Base-by-base conservation (phyloP, 2,329 filamentous ascomycete genomes). In the Cadophora sp. region DNA sequence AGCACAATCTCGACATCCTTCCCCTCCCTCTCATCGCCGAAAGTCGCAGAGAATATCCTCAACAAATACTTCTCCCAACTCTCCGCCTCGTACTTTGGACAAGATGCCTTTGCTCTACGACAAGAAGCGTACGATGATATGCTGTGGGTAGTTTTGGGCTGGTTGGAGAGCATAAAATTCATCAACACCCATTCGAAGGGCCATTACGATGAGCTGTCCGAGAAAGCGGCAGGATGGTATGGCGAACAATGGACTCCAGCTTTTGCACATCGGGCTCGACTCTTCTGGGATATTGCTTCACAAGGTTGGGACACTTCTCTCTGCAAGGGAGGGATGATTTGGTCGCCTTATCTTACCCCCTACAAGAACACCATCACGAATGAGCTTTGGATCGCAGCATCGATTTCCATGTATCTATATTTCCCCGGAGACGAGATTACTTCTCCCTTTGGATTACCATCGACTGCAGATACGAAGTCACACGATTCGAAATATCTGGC, bases 321-420 rank as follows among this genome's bases (percentile, higher is more conserved):
- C 5, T 98, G 95, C 74, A 86, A 86, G 4, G 95, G 95, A 24
- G 95, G 95, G 53, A 96, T 98, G 91, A 86, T 89, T 16, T 98
- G 95, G 95, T 96, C 92, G 72, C 93, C 93, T 2, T 86, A 87
- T 43, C 81, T 95, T 33, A 79, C 84, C 47, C 93, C 94, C 0
- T 98, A 97, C 82, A 98, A 97, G 77, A 98, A 98, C 75, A 93
- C 95, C 70, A 96, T 98, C 73, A 98, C 95, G 36, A 97, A 97
- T 75, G 89, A 97, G 77, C 85, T 97, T 0, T 97, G 87, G 80
- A 92, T 97, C 68, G 85, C 94, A 0, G 93, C 93, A 0, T 96
- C 92, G 24, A 86, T 95, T 43, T 87, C 85, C 62, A 97, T 98
- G 95, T 97, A 97, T 76, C 84, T 96, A 5, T 86, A 95, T 76